Conservation (phyloP, 805 yeast genomes). For the Wickerhamiella parazyma region DNA sequence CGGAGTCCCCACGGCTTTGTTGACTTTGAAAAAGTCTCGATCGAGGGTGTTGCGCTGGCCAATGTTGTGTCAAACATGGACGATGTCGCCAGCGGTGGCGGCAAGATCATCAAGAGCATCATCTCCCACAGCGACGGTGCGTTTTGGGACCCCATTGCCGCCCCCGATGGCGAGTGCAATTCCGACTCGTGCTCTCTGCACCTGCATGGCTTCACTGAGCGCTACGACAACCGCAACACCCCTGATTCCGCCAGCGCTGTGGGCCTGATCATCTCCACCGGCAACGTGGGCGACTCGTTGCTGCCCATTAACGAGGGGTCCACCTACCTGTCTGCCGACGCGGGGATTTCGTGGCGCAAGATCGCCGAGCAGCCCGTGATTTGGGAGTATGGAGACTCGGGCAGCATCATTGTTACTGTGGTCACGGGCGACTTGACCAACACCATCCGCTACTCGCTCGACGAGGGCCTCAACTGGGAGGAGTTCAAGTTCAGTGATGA, state of each 20-base stretch:
- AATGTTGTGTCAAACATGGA: constrained; percentile 51
- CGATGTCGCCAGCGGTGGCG: constrained; percentile 32
- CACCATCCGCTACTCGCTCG: constrained; percentile 48
- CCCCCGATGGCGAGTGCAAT: constrained; percentile 59
- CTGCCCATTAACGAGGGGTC: constrained; percentile 38
- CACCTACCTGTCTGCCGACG: constrained; percentile 77
- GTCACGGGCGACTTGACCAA: constrained; percentile 46
- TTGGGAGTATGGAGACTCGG: constrained; percentile 97
- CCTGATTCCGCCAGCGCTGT: constrained; percentile 79
- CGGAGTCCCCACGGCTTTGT: constrained; percentile 62
- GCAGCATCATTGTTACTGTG: constrained; percentile 68
- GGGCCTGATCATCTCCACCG: constrained; percentile 84
- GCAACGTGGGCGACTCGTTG: constrained; percentile 66
- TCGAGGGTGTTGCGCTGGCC: constrained; percentile 73
- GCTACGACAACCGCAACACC: constrained; percentile 71
- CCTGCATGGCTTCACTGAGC: constrained; percentile 81
- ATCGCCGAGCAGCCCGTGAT: constrained; percentile 56
- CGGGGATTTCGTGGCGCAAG: constrained; percentile 81
- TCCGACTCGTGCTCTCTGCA: constrained; percentile 58
- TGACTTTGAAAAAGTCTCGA: constrained; percentile 73
- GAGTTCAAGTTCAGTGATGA: constrained; percentile 49
- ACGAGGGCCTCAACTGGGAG: constrained; percentile 69
- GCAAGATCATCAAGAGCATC: constrained; percentile 51
- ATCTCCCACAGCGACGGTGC: constrained; percentile 89
- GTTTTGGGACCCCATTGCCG: constrained; percentile 58